A percentile compares a stretch with the other conserved stretches of the same genome.
phyloP scores from a whole-genome alignment of 352 stramenopile species.

The Pythium monospermum region DNA sequence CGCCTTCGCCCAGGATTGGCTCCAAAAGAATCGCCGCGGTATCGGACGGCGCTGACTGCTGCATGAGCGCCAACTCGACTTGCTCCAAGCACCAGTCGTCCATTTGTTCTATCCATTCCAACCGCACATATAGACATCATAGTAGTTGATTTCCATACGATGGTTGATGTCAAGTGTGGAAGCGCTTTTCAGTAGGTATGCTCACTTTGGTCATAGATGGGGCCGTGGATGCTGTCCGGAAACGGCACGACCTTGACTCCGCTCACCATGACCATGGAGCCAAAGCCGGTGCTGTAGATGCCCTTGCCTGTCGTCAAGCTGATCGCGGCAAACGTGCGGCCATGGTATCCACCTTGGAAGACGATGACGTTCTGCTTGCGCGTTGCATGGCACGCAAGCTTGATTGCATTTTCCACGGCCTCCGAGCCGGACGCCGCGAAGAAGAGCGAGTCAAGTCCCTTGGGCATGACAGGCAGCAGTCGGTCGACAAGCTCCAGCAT shows the following conservation, averaged over 20 bases:
- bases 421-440: conserved; percentile 89
- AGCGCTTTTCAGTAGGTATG: too few relatives aligned
- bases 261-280: conserved; percentile 76
- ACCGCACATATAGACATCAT: too few relatives aligned
- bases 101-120: conserved; percentile 44
- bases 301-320: conserved; percentile 90
- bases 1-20: conserved; percentile 88
- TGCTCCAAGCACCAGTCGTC: conserved; percentile 78
- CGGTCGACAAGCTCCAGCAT: conserved; percentile 89
- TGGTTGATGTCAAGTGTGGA: too few relatives aligned
- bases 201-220: conserved; percentile 80
- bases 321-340: conserved; percentile 89
- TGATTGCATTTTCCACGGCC: conserved; percentile 91
- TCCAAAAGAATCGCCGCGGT: conserved; percentile 91
- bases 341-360: conserved; percentile 92
- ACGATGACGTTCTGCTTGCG: conserved; percentile 89
- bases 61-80: conserved; percentile 85
- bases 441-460: conserved; percentile 85
- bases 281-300: conserved; percentile 84
- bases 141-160: too few relatives aligned
- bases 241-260: conserved; percentile 84
- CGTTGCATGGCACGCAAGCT: conserved; percentile 88
- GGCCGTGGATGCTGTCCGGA: conserved; percentile 82
- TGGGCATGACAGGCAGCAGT: conserved; percentile 72
- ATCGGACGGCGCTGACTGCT: conserved; percentile 83